Base-by-base conservation (phyloP, 345 rosid species). In the Salix purpurea region DNA sequence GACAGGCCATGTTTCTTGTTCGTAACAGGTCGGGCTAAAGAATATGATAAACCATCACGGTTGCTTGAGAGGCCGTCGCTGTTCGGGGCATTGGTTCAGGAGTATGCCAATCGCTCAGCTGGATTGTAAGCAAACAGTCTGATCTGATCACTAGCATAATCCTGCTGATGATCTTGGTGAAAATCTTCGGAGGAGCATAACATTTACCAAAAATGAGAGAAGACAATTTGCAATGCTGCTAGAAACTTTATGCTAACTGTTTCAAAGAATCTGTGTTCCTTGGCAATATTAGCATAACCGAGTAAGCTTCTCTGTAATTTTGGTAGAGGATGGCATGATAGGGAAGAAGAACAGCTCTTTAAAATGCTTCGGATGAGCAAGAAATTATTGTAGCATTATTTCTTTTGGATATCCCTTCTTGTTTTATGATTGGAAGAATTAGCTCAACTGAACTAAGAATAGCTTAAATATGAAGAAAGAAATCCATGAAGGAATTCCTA, bases 51-150 rank as follows among this genome's bases (percentile, higher is more conserved):
- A 54, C 99, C 99, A 9, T 84, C 91, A 16, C 80, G 82, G 34
- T 80, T 95, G 86, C 85, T 95, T 0, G 93, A 91, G 84, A 87
- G 88, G 78, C 88, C 46, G 18, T 88, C 98, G 9, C 86, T 93
- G 2, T 95, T 95, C 67, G 92, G 86, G 21, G 96, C 98, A 58
- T 39, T 95, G 71, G 98, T 95, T 78, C 98, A 91, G 83, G 99
- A 95, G 78, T 95, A 95, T 16, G 98, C 98, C 42, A 90, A 90
- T 64, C 89, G 99, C 24, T 90, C 99, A 15, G 69, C 92, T 18
- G 94, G 91, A 67, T 74, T 91, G 24, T 93, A 80, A 85, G 21
- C 6, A 18, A 44, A 23, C 6, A 28, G 4, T 46, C 26, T 12
- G 13, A 4, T 50, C 13, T 28, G 23, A 36, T 39, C 32, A 60